Evolutionary conservation across 345 rosid species (phyloP).

Genomic region (Pelargonium nanum): DNA sequence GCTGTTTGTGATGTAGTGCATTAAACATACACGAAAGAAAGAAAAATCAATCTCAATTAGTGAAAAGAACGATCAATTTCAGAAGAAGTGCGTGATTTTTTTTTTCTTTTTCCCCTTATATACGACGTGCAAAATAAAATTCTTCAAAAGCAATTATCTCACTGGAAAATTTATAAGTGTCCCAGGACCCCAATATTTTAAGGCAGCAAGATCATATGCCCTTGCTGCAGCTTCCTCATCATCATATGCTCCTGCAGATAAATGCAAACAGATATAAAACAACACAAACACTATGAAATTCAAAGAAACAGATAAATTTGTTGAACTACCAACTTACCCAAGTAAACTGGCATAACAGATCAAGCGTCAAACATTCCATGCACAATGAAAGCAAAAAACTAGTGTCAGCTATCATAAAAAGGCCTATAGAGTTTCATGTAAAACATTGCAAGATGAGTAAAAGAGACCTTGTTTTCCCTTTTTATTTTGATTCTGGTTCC

Average conservation of each 20-base stretch:
- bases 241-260: slow-evolving; percentile 84
- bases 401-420: slow-evolving; percentile 26
- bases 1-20: too few species aligned
- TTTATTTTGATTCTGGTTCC: slow-evolving; percentile 99
- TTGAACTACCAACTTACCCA: slow-evolving; percentile 46
- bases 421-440: not conserved
- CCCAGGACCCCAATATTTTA: slow-evolving; percentile 98
- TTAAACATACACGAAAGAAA: not conserved
- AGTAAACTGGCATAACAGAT: slow-evolving; percentile 52
- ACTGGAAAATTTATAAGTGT: slow-evolving; percentile 97
- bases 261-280: not conserved
- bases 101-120: not conserved
- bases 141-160: slow-evolving; percentile 13
- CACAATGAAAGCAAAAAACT: slow-evolving; percentile 12
- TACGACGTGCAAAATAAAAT: not conserved
- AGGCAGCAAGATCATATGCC: slow-evolving; percentile 97
- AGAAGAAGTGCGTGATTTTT: not conserved
- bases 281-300: not conserved
- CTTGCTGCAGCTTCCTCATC: slow-evolving; percentile 99
- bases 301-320: not conserved
- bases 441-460: not conserved
- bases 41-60: not conserved
- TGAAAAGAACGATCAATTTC: not conserved
- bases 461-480: slow-evolving; percentile 91
- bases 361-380: slow-evolving; percentile 25